phyloP scores from a whole-genome alignment of 352 stramenopile species.

The Phytophthora agathidicida region DNA sequence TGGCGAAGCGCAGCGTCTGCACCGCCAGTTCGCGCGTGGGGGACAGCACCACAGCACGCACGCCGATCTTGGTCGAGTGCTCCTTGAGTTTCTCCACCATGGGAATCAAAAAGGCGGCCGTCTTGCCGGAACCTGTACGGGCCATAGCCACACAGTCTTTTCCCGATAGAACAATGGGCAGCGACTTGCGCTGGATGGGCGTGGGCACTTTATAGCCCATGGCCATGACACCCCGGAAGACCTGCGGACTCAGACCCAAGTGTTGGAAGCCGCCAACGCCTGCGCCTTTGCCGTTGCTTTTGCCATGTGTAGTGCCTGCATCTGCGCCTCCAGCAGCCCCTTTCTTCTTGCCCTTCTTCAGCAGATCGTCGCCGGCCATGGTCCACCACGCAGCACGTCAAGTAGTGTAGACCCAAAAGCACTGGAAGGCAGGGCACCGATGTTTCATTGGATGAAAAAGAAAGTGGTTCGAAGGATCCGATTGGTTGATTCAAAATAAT shows the following conservation, averaged over 20 bases:
- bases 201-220: constrained; percentile 98
- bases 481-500: constrained; percentile 5
- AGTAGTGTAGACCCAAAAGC: constrained; percentile 31
- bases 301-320: constrained; percentile 62
- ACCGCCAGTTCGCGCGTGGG: constrained; percentile 98
- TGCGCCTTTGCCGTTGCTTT: constrained; percentile 81
- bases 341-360: constrained; percentile 64
- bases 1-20: constrained; percentile 95
- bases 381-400: constrained; percentile 8
- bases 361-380: constrained; percentile 75
- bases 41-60: constrained; percentile 92
- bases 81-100: constrained; percentile 97
- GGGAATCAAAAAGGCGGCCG: constrained; percentile 97
- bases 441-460: constrained; percentile 51
- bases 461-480: background rate
- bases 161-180: constrained; percentile 96
- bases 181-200: constrained; percentile 98
- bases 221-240: constrained; percentile 90
- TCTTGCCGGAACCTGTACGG: constrained; percentile 98
- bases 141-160: constrained; percentile 99
- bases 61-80: constrained; percentile 90
- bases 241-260: constrained; percentile 73
- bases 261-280: constrained; percentile 86
- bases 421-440: constrained; percentile 26
- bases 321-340: constrained; percentile 13